A percentile compares a stretch with the other conserved stretches of the same genome.
These are phyloP conservation scores for Acanthamoeba culbertsoni DNA, from an alignment of 208 protist genomes.

Conservation along the genomic window DNA sequence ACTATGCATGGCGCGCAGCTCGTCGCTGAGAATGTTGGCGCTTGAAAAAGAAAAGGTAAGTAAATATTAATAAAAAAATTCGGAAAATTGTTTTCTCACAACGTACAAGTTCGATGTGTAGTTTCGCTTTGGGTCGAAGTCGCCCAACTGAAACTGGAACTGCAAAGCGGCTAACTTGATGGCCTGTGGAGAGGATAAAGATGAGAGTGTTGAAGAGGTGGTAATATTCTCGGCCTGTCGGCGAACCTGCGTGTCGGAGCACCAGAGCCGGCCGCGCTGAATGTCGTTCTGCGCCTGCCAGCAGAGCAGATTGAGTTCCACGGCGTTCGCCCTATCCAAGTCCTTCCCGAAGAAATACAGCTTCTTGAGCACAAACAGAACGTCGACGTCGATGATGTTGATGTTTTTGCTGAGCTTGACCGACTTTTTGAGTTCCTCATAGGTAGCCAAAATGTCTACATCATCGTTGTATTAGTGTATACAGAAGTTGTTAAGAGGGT, in stretches of 20 bases:
- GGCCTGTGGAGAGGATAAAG: neutral
- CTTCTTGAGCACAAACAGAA: conserved; percentile 1
- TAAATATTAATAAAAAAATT: neutral
- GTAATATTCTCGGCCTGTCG: neutral
- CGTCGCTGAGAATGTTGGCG: neutral
- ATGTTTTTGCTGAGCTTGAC: neutral
- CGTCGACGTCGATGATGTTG: neutral
- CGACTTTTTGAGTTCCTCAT: conserved; percentile 27
- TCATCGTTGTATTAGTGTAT: too few species aligned
- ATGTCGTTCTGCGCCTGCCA: conserved; percentile 11
- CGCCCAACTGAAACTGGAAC: neutral
- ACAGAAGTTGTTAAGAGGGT: neutral
- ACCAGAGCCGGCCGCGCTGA: neutral
- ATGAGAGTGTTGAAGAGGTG: neutral
- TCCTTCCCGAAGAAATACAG: neutral
- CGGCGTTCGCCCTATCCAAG: neutral
- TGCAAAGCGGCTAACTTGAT: neutral
- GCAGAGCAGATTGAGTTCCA: neutral
- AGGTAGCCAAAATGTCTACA: neutral
- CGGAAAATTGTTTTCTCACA: neutral
- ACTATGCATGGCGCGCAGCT: neutral
- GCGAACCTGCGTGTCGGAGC: neutral
- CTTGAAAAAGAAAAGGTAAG: neutral
- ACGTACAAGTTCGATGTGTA: neutral
- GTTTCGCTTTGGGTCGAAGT: neutral